phyloP scores from a whole-genome alignment of 352 stramenopile genomes.

The Thalassiosira exigua region DNA sequence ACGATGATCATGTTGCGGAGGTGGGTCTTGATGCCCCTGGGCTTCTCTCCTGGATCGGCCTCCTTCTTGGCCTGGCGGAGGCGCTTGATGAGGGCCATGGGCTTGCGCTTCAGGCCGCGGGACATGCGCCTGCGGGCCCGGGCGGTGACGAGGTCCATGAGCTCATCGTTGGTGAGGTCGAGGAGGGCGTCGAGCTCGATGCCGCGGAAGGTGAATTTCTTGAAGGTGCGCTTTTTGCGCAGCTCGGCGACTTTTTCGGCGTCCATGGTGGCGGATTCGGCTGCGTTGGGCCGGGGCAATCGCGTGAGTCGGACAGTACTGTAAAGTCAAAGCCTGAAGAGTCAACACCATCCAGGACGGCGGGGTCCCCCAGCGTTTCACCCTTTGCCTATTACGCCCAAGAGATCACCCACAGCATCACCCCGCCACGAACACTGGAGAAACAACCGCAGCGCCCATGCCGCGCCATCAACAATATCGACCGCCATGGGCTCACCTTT shows the following conservation, averaged over 20 bases:
- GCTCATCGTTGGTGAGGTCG: slow-evolving; percentile 99
- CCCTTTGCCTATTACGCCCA: no score
- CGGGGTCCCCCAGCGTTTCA: no score
- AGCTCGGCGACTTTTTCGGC: slow-evolving; percentile 92
- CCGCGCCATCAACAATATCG: no score
- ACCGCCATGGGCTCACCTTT: no score
- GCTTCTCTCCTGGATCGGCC: slow-evolving; percentile 96
- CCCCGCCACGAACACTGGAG: no score
- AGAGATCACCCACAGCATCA: no score
- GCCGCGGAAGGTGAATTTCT: slow-evolving; percentile 99
- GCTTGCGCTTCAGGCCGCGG: slow-evolving; percentile 98
- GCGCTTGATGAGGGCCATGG: slow-evolving; percentile 99
- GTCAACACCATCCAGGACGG: no score
- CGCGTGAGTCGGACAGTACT: no score
- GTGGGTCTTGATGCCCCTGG: slow-evolving; percentile 99
- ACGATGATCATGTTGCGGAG: slow-evolving; percentile 99
- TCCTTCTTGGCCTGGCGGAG: slow-evolving; percentile 99
- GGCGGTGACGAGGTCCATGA: slow-evolving; percentile 97
- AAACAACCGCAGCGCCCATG: no score
- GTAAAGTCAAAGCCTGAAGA: no score
- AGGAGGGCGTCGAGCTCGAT: slow-evolving; percentile 99
- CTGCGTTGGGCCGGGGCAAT: no score
- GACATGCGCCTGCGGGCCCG: slow-evolving; percentile 97
- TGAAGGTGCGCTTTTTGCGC: slow-evolving; percentile 99
- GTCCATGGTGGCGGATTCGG: slow-evolving; percentile 82